Evolutionary conservation across 306 rosid genomes (phyloP).

Genomic region (Prunus mira): DNA sequence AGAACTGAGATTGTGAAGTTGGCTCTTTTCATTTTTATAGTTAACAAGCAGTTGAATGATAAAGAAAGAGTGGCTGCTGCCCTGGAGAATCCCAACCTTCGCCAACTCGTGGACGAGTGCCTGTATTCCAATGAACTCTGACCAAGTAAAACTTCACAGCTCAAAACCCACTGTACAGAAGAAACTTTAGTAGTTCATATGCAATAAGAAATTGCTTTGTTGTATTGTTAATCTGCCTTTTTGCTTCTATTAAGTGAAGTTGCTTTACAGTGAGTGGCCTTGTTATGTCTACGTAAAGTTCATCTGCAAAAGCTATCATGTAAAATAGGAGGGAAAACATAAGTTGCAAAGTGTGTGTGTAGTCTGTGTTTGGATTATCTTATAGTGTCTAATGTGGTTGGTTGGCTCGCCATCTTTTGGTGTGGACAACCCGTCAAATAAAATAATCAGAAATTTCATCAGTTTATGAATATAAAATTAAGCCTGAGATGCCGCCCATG

Average conservation of each 20-base stretch:
- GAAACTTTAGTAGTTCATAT: constrained; percentile 11
- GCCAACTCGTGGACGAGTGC: constrained; percentile 96
- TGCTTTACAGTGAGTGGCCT: not conserved
- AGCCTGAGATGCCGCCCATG: not conserved
- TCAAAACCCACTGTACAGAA: constrained; percentile 30
- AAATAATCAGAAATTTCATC: not conserved
- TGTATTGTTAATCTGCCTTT: not conserved
- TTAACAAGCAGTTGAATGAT: constrained; percentile 91
- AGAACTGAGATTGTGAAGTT: constrained; percentile 10
- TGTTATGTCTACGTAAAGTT: not conserved
- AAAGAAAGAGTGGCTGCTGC: constrained; percentile 97
- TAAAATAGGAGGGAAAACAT: not conserved
- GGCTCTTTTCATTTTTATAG: constrained; percentile 36
- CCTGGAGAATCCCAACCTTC: constrained; percentile 91
- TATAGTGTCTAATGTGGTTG: not conserved
- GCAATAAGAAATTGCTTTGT: constrained; percentile 24
- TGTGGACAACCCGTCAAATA: not conserved
- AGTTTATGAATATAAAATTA: not conserved
- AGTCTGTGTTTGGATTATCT: not conserved
- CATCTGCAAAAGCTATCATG: not conserved
- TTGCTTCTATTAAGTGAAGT: not conserved
- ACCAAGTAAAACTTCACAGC: constrained; percentile 25
- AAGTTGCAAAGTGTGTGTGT: not conserved
- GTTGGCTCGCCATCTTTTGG: not conserved
- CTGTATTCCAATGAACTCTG: constrained; percentile 81